Evolutionary conservation across 2,329 filamentous ascomycete genomes (phyloP).

Genomic region (Acarospora socialis): DNA sequence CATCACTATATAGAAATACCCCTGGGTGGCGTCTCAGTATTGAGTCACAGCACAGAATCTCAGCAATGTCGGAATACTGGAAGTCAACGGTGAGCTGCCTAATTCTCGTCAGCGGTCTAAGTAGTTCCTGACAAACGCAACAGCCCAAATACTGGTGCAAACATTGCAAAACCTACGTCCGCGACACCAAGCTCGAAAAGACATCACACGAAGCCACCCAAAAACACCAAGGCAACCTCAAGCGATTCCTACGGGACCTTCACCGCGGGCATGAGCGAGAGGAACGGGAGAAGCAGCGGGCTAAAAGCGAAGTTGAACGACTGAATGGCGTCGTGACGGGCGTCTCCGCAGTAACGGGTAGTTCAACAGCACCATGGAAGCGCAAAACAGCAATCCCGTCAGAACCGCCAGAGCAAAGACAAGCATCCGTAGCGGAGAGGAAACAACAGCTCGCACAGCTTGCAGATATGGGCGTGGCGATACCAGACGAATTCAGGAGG

Average conservation of each 20-base stretch:
- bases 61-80: constrained; percentile 87
- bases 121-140: constrained; percentile 15
- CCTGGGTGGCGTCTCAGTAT: neutral
- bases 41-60: constrained; percentile 1
- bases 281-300: constrained; percentile 66
- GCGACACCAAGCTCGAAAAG: constrained; percentile 82
- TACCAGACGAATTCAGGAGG: constrained; percentile 62
- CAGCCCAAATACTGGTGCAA: constrained; percentile 95
- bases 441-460: constrained; percentile 80
- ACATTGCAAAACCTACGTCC: constrained; percentile 78
- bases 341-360: constrained; percentile 19
- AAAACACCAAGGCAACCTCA: constrained; percentile 72
- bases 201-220: constrained; percentile 77
- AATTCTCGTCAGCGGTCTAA: neutral
- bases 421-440: constrained; percentile 48
- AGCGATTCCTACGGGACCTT: constrained; percentile 77
- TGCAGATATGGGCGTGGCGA: constrained; percentile 68
- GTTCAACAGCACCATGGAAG: constrained; percentile 18
- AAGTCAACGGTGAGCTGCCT: constrained; percentile 58
- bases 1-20: too few relatives aligned
- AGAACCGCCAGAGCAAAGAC: constrained; percentile 23
- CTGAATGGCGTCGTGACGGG: constrained; percentile 61
- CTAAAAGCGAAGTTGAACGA: constrained; percentile 71
- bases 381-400: constrained; percentile 19
- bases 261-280: constrained; percentile 73